phyloP scores from a whole-genome alignment of 352 stramenopile genomes.

The Pythium sukuiense region DNA sequence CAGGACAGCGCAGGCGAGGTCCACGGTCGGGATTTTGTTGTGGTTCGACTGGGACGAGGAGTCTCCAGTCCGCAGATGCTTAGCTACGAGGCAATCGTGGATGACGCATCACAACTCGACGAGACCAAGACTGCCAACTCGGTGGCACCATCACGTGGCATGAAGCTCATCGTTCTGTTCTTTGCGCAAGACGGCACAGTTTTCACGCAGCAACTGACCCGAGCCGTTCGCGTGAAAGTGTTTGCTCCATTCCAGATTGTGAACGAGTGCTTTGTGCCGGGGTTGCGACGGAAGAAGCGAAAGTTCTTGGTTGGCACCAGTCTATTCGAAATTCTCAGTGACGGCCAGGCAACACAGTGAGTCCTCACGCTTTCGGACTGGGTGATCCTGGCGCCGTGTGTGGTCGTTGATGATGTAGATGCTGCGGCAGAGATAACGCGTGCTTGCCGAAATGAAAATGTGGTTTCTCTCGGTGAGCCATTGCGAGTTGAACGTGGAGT shows the following conservation, averaged over 20 bases:
- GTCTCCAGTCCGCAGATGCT: constrained; percentile 23
- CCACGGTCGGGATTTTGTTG: constrained; percentile 40
- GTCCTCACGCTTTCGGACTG: background rate
- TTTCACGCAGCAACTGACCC: constrained; percentile 30
- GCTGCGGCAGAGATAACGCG: background rate
- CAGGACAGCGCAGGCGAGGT: constrained; percentile 37
- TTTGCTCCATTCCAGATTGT: constrained; percentile 69
- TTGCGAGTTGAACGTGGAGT: constrained; percentile 24
- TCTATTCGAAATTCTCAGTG: constrained; percentile 36
- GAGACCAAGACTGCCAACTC: background rate
- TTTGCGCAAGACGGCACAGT: constrained; percentile 25
- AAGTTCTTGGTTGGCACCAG: constrained; percentile 51
- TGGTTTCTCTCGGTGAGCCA: constrained; percentile 23
- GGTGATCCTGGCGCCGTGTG: constrained; percentile 13
- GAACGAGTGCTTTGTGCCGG: constrained; percentile 26
- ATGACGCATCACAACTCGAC: background rate
- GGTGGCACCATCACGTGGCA: background rate
- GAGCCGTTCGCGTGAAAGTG: constrained; percentile 39
- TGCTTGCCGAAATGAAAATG: constrained; percentile 26
- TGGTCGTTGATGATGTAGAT: constrained; percentile 6
- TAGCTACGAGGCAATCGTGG: constrained; percentile 43
- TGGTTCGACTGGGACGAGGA: constrained; percentile 31
- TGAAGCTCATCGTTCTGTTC: constrained; percentile 35
- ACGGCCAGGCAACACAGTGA: background rate
- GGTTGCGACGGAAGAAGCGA: constrained; percentile 23